These are phyloP conservation scores for Calycina herbarum DNA, from an alignment of 2,329 filamentous ascomycete species.

Conservation along the genomic window DNA sequence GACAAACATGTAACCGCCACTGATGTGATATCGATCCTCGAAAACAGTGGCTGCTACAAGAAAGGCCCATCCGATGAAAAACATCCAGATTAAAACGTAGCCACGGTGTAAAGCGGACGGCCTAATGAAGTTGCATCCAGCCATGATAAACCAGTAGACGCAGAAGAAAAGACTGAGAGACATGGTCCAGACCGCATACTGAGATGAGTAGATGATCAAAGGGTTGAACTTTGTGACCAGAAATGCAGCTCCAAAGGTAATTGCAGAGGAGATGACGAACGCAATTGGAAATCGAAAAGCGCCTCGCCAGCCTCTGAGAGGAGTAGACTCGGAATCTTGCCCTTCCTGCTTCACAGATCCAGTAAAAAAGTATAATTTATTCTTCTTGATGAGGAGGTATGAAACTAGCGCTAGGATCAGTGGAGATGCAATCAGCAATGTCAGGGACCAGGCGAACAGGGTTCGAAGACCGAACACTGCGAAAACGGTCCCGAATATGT, in stretches of 20 bases:
- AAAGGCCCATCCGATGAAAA: constrained; percentile 69
- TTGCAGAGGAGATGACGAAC: constrained; percentile 63
- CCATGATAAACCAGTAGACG: constrained; percentile 78
- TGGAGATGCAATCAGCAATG: constrained; percentile 77
- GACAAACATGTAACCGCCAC: constrained; percentile 76
- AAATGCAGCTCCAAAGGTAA: constrained; percentile 72
- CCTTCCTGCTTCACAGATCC: constrained; percentile 57
- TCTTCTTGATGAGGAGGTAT: constrained; percentile 65
- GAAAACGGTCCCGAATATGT: constrained; percentile 79
- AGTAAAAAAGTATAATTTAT: constrained; percentile 89
- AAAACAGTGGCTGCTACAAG: constrained; percentile 72
- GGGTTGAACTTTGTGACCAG: constrained; percentile 83
- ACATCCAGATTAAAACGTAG: constrained; percentile 84
- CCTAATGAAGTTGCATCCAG: constrained; percentile 74
- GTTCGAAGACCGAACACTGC: constrained; percentile 77
- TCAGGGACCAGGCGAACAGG: constrained; percentile 85
- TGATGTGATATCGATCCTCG: constrained; percentile 72
- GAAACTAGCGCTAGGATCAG: constrained; percentile 69
- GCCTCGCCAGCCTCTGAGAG: constrained; percentile 75
- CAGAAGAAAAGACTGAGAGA: constrained; percentile 79
- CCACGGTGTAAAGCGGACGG: constrained; percentile 84
- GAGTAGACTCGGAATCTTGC: constrained; percentile 60
- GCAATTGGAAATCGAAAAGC: constrained; percentile 82
- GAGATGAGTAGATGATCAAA: constrained; percentile 84
- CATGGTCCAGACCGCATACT: constrained; percentile 87